These are phyloP conservation scores for Verticillium zaregamsianum DNA, from an alignment of 2,329 filamentous ascomycete genomes.

Conservation along the genomic window DNA sequence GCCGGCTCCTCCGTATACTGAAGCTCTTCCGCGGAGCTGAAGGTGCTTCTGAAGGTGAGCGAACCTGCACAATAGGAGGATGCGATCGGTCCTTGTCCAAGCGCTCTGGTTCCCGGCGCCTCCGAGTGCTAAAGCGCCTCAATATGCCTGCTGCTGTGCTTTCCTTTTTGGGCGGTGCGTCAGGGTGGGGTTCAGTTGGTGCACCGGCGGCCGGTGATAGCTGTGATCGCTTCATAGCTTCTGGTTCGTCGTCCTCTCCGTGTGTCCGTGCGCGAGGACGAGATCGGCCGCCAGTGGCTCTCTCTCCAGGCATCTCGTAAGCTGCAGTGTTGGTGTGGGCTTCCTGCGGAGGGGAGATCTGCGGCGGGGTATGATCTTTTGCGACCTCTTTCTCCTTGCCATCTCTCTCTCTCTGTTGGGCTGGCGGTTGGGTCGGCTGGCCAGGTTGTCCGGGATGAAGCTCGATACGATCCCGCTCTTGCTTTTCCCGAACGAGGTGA, in stretches of 20 bases:
- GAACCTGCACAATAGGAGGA: conserved; percentile 72
- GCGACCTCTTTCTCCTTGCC: conserved; percentile 14
- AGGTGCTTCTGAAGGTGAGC: conserved; percentile 64
- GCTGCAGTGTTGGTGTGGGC: conserved; percentile 82
- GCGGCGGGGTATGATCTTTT: conserved; percentile 47
- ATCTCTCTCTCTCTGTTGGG: conserved; percentile 40
- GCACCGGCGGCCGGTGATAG: conserved; percentile 40
- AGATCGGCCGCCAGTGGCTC: conserved; percentile 75
- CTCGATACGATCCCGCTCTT: conserved; percentile 65
- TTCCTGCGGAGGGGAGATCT: conserved; percentile 75
- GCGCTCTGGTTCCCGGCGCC: conserved; percentile 63
- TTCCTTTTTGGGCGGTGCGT: conserved; percentile 71
- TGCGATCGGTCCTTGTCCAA: conserved; percentile 62
- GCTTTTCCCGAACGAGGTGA: conserved; percentile 92
- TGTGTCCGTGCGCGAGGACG: conserved; percentile 87
- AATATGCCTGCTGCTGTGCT: conserved; percentile 81
- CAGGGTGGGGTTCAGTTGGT: conserved; percentile 52
- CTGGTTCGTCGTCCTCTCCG: conserved; percentile 84
- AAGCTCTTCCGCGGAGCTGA: conserved; percentile 78
- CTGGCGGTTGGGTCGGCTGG: conserved; percentile 7
- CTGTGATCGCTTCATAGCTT: conserved; percentile 65
- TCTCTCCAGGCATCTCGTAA: conserved; percentile 88
- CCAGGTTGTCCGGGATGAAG: conserved; percentile 42
- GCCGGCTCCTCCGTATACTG: conserved; percentile 64
- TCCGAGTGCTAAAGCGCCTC: conserved; percentile 85